Evolutionary conservation across 768 basidiomycete species (phyloP).

Genomic region (Lactarius quietus): DNA sequence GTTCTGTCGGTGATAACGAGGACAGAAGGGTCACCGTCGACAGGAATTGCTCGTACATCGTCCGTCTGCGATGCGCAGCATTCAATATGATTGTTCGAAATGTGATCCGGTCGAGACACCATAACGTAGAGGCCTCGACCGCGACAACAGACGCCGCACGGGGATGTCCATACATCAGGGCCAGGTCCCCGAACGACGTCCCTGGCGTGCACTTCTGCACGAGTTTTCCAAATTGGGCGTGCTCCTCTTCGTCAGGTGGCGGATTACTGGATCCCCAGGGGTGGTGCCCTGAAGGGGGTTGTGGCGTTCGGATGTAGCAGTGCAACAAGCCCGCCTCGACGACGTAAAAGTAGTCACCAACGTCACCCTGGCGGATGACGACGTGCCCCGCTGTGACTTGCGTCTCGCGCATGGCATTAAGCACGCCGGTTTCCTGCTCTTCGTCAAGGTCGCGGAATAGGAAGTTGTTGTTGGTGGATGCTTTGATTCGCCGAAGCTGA

Average conservation of each 20-base stretch:
- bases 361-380: constrained; percentile 96
- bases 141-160: constrained; percentile 93
- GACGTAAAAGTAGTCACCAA: constrained; percentile 96
- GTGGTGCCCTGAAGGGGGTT: constrained; percentile 40
- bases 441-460: constrained; percentile 96
- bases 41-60: constrained; percentile 96
- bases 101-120: constrained; percentile 96
- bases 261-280: constrained; percentile 52
- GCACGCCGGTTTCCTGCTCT: constrained; percentile 88
- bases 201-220: constrained; percentile 85
- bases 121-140: constrained; percentile 76
- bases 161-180: constrained; percentile 96
- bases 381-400: constrained; percentile 68
- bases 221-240: constrained; percentile 70
- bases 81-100: constrained; percentile 98
- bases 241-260: constrained; percentile 40
- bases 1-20: constrained; percentile 80
- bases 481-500: constrained; percentile 84
- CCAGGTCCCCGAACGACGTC: constrained; percentile 91
- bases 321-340: constrained; percentile 86
- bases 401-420: constrained; percentile 94
- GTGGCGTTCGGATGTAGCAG: constrained; percentile 73
- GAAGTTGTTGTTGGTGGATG: constrained; percentile 84
- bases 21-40: constrained; percentile 85
- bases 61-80: constrained; percentile 82